phyloP scores from a whole-genome alignment of 2,329 filamentous ascomycete species.

The Clonostachys rosea region DNA sequence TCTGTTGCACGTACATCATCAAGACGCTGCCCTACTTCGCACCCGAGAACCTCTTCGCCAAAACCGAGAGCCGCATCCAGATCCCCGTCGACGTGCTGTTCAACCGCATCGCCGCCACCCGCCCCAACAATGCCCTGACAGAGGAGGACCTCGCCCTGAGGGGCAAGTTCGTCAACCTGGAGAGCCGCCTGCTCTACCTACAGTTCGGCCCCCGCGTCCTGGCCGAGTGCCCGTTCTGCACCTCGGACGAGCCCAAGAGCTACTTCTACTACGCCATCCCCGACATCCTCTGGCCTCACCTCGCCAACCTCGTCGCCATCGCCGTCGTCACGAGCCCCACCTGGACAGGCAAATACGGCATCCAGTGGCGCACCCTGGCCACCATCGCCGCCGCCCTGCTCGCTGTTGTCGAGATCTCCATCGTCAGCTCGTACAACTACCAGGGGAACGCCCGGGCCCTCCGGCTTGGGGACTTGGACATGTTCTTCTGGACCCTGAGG shows the following conservation, averaged over 20 bases:
- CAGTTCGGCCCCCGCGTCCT: conserved; percentile 75
- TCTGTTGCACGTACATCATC: conserved; percentile 39
- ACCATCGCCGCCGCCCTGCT: conserved; percentile 57
- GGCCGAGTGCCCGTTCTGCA: conserved; percentile 78
- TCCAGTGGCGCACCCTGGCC: conserved; percentile 67
- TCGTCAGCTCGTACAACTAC: conserved; percentile 61
- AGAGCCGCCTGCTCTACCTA: conserved; percentile 76
- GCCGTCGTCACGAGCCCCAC: conserved; percentile 68
- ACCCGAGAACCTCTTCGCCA: conserved; percentile 76
- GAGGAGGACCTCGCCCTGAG: conserved; percentile 60
- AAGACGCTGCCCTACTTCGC: conserved; percentile 63
- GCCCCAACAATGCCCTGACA: conserved; percentile 43
- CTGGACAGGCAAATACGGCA: conserved; percentile 58
- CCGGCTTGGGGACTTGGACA: conserved; percentile 59
- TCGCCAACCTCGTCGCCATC: conserved; percentile 69
- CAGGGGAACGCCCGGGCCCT: conserved; percentile 58
- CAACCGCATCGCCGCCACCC: conserved; percentile 60
- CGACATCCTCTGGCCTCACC: conserved; percentile 68
- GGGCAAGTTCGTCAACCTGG: conserved; percentile 62
- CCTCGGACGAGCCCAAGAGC: conserved; percentile 58
- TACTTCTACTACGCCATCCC: conserved; percentile 83
- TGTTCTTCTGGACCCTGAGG: conserved; percentile 67
- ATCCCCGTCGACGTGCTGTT: conserved; percentile 84
- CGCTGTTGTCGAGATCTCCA: conserved; percentile 61
- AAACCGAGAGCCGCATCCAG: conserved; percentile 76